Evolutionary conservation across 495 filamentous ascomycete species (phyloP), one percentile per base, ranked within the genome.

Genomic region (Talaromyces wortmannii): DNA sequence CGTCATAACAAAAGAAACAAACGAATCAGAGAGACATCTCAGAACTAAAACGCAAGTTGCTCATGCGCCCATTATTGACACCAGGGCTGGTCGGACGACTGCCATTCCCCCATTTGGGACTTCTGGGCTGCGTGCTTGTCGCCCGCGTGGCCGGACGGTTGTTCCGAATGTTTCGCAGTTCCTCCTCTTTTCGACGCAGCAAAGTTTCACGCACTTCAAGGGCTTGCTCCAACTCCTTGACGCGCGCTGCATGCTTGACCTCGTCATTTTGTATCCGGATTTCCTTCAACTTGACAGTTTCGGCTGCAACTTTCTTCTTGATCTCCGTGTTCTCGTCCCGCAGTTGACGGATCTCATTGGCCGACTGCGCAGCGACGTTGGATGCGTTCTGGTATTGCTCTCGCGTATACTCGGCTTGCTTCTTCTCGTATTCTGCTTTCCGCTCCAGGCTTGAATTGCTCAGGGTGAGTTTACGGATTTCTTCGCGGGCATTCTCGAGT

Each of bases 361-460:
- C 64, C 15, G 80, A 67, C 42, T 83, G 78, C 13, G 67, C 72
- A 8, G 77, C 77, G 0, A 70, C 67, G 13, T 69, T 82, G 12
- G 84, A 87, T 0, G 84, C 83, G 33, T 75, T 71, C 51, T 89
- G 84, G 56, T 90, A 91, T 33, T 79, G 73, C 15, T 76, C 70
- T 45, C 84, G 79, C 33, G 73, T 73, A 63, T 84, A 90, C 12
- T 87, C 86, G 5, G 67, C 60, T 55, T 74, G 73, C 33, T 76
- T 80, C 64, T 72, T 77, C 55, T 84, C 77, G 16, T 70, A 70
- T 10, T 75, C 70, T 11, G 78, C 62, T 56, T 77, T 78, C 36
- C 76, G 71, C 36, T 72, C 67, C n/a, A 83, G 62, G 31, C 64
- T 59, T 7, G 64, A 61, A 44, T 72, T 71, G 30, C 78, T 75